Evolutionary conservation across 441 rosid genomes (phyloP).

Genomic region (Adansonia grandidieri): DNA sequence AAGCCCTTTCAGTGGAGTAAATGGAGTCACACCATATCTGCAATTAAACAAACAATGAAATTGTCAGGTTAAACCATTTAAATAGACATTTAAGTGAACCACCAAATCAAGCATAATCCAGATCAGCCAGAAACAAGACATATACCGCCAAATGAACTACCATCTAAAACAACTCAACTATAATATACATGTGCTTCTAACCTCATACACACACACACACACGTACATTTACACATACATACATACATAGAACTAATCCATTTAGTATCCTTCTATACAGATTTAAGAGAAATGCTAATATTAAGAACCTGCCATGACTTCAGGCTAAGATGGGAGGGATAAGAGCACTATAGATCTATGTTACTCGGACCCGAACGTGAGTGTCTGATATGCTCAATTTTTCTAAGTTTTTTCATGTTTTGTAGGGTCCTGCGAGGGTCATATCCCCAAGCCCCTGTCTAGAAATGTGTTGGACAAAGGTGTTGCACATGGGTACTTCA

Average conservation of each 20-base stretch:
- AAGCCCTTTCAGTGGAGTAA: conserved; percentile 75
- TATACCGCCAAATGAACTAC: background rate
- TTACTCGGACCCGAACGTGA: too few species aligned
- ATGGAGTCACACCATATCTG: conserved; percentile 81
- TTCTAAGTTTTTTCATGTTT: too few species aligned
- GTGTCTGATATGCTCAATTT: too few species aligned
- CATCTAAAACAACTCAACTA: background rate
- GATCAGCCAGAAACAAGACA: background rate
- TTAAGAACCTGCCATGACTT: background rate
- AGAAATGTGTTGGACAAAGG: too few species aligned
- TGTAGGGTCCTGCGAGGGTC: too few species aligned
- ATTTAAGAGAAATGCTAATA: background rate
- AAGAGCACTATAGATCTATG: background rate
- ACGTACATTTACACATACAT: too few species aligned
- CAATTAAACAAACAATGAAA: conserved; percentile 31
- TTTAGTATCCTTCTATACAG: background rate
- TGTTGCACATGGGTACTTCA: too few species aligned
- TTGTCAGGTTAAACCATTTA: conserved; percentile 3
- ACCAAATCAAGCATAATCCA: background rate
- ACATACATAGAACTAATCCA: background rate
- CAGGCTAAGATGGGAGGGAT: background rate
- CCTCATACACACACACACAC: background rate
- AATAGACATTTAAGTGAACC: conserved; percentile 3
- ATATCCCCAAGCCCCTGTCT: too few species aligned
- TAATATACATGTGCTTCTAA: background rate